Base-by-base conservation (phyloP, 78 protist genomes). In the Reticulomyxa filosa region DNA sequence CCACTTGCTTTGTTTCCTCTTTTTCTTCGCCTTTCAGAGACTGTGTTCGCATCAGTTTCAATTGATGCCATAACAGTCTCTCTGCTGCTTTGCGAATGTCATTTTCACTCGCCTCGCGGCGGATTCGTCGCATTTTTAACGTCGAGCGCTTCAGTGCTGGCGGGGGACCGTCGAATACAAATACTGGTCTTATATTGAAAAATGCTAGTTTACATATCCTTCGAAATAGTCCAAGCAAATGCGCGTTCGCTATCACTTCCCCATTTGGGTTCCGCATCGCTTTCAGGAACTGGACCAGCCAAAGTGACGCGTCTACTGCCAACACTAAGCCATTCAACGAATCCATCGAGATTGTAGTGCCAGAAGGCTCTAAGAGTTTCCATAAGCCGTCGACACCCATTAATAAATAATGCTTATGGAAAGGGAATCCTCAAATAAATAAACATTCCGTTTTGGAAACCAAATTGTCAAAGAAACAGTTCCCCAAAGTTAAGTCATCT, bases 91-190 rank as follows among this genome's bases (percentile, higher is more conserved):
- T 39, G 4, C 35, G 4, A 27, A 38, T 27, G n/a, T n/a, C n/a
- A 32, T 7, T 6, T 7, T 26, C 30, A 61, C 62, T 26, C 6
- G 39, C 6, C 4, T 61, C 20, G 7, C 65, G 4, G 30, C 35
- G 32, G 6, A 38, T 4, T 36, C 35, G 4, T 7, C 65, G 32
- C 4, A 8, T 20, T 27, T 6, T 4, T 27, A 61, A 33, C 7
- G 65, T 61, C 4, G 27, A 33, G 7, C 4, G 6, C 36, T 61
- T 61, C 57, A 61, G 65, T 32, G 32, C 33, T 7, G 4, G 52
- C 7, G 65, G 8, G 6, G 65, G 65, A 36, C 65, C 65, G 65
- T 61, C 65, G 39, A 8, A 61, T 33, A 61, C 65, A 61, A 61
- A 8, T 6, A 61, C 36, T 27, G 65, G 65, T 4, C 33, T 36